Conservation (phyloP, 495 filamentous ascomycete genomes). For the Lineolata rhizophorae region DNA sequence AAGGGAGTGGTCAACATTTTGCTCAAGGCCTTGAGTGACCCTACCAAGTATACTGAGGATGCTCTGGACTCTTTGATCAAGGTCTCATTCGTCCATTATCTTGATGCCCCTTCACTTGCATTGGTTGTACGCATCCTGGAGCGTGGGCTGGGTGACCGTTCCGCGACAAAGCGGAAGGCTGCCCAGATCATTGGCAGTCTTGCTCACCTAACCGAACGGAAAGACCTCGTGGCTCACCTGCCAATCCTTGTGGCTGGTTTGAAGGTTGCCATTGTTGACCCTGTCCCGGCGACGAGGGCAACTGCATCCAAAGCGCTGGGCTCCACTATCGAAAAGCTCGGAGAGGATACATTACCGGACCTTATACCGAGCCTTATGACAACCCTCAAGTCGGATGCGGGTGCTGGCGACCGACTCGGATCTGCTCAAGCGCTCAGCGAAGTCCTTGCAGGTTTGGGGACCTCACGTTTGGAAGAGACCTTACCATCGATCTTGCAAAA, state of each 20-base stretch:
- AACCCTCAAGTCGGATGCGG: constrained; percentile 90
- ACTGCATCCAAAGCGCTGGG: constrained; percentile 92
- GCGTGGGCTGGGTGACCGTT: constrained; percentile 73
- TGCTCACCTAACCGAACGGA: constrained; percentile 88
- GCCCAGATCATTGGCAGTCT: constrained; percentile 93
- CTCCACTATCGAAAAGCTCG: constrained; percentile 87
- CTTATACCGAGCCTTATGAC: constrained; percentile 95
- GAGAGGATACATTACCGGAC: constrained; percentile 89
- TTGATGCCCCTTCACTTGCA: constrained; percentile 86
- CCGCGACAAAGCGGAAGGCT: constrained; percentile 83
- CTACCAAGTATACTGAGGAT: constrained; percentile 91
- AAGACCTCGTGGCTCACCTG: constrained; percentile 76
- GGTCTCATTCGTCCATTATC: constrained; percentile 84
- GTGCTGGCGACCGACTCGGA: constrained; percentile 83
- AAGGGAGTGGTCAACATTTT: constrained; percentile 75
- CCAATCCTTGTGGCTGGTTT: constrained; percentile 83
- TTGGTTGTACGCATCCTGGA: constrained; percentile 89
- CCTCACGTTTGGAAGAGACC: constrained; percentile 79
- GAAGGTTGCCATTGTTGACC: constrained; percentile 75
- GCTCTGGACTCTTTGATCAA: constrained; percentile 88
- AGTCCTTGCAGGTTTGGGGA: constrained; percentile 86
- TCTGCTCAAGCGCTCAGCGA: constrained; percentile 94
- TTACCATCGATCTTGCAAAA: constrained; percentile 93
- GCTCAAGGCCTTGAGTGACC: constrained; percentile 89
- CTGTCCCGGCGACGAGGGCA: constrained; percentile 88